phyloP scores from a whole-genome alignment of 2,329 filamentous ascomycete genomes.

The Monilinia polystroma region DNA sequence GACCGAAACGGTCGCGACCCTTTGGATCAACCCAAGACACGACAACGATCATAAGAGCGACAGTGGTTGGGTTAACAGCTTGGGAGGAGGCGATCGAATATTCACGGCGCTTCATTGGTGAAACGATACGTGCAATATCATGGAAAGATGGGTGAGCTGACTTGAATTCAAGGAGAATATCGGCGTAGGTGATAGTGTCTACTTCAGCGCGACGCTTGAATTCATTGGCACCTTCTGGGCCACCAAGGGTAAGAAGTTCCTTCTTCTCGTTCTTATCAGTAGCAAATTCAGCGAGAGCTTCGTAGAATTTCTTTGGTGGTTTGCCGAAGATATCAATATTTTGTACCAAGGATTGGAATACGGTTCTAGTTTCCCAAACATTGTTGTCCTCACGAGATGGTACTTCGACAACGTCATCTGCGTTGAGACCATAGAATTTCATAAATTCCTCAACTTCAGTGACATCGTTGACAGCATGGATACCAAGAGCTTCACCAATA shows the following conservation, averaged over 20 bases:
- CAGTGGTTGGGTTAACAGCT: conserved; percentile 84
- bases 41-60: conserved; percentile 94
- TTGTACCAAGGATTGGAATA: conserved; percentile 87
- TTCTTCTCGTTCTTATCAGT: conserved; percentile 79
- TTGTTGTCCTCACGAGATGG: conserved; percentile 75
- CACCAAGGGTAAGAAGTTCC: conserved; percentile 72
- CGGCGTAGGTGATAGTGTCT: conserved; percentile 87
- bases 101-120: conserved; percentile 91
- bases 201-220: conserved; percentile 92
- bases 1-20: conserved; percentile 86
- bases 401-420: conserved; percentile 85
- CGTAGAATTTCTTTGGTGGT: conserved; percentile 97
- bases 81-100: conserved; percentile 99
- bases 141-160: conserved; percentile 87
- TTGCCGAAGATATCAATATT: conserved; percentile 97
- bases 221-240: conserved; percentile 77
- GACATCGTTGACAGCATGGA: conserved; percentile 91
- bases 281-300: conserved; percentile 83
- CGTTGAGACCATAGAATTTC: conserved; percentile 79
- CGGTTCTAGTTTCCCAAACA: conserved; percentile 81
- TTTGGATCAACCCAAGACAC: conserved; percentile 91
- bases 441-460: conserved; percentile 81
- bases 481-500: conserved; percentile 94
- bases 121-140: conserved; percentile 83
- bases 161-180: conserved; percentile 83